These are phyloP conservation scores for Melampsora americana DNA, from an alignment of 1,284 basidiomycete genomes.

Conservation along the genomic window DNA sequence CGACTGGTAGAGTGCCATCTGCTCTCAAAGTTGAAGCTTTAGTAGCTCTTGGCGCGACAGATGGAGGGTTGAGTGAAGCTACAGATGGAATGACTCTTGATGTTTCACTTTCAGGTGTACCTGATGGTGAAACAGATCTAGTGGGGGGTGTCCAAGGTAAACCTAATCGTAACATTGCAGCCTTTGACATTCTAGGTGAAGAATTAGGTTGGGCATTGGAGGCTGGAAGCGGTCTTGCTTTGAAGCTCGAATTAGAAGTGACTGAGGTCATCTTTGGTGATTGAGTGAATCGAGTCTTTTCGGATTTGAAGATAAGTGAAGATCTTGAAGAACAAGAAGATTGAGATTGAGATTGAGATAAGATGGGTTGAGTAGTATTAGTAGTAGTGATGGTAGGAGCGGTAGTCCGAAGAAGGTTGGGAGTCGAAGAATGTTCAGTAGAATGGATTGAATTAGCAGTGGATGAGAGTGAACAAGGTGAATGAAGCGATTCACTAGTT, in stretches of 20 bases:
- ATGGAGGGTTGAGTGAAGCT: slow-evolving; percentile 11
- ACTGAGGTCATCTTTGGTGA: background rate
- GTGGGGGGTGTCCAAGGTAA: slow-evolving; percentile 19
- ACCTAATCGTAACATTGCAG: slow-evolving; percentile 28
- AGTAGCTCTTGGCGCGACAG: slow-evolving; percentile 3
- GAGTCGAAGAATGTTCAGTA: too few relatives aligned
- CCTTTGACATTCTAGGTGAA: slow-evolving; percentile 22
- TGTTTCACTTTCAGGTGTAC: background rate
- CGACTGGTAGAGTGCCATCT: background rate
- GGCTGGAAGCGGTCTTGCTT: slow-evolving; percentile 11
- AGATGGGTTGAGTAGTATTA: background rate
- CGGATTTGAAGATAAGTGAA: background rate
- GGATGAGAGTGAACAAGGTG: too few relatives aligned
- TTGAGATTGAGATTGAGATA: slow-evolving; percentile 8
- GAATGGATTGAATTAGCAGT: too few relatives aligned
- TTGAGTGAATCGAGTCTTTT: too few relatives aligned
- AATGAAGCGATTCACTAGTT: too few relatives aligned
- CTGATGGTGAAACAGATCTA: background rate
- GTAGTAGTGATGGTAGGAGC: background rate
- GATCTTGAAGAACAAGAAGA: background rate
- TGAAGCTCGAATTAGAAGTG: background rate
- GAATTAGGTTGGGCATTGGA: slow-evolving; percentile 2
- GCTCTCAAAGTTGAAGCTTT: slow-evolving; percentile 24
- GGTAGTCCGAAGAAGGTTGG: too few relatives aligned
- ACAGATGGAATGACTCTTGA: background rate